Conservation (phyloP, 1,139 yeast genomes). For the Yamadazyma taylorii region DNA sequence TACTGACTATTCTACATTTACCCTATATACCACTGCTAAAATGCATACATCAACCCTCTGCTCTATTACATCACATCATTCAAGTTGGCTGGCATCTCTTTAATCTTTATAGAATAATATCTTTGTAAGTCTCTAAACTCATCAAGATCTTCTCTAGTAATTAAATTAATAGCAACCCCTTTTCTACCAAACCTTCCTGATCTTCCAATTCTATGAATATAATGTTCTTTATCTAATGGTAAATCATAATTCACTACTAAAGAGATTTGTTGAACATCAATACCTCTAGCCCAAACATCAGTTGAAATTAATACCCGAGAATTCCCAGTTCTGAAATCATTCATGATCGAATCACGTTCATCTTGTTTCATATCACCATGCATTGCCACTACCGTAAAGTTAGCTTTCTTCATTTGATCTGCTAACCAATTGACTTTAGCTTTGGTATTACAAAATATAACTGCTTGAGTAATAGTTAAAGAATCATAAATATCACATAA, state of each 20-base stretch:
- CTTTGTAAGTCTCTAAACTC: constrained; percentile 69
- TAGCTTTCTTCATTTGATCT: constrained; percentile 71
- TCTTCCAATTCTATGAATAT: constrained; percentile 91
- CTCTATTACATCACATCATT: constrained; percentile 37
- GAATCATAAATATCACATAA: constrained; percentile 91
- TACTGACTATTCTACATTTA: too few species aligned
- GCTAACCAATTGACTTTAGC: constrained; percentile 90
- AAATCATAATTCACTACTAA: constrained; percentile 90
- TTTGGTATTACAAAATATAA: constrained; percentile 91
- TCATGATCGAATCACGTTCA: constrained; percentile 87
- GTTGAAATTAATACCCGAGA: constrained; percentile 89
- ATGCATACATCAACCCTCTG: too few species aligned
- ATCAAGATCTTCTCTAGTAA: constrained; percentile 66
- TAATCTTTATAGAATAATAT: constrained; percentile 74
- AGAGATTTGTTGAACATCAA: constrained; percentile 96
- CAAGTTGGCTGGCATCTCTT: constrained; percentile 85
- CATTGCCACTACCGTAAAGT: constrained; percentile 90
- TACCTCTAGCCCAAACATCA: constrained; percentile 98
- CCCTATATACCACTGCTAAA: too few species aligned
- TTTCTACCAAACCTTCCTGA: constrained; percentile 95
- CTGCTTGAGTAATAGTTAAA: constrained; percentile 93
- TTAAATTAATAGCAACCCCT: constrained; percentile 90
- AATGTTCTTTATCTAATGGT: constrained; percentile 83
- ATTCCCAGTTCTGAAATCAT: constrained; percentile 74
- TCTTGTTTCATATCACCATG: constrained; percentile 98